Evolutionary conservation across 441 rosid genomes (phyloP).

Genomic region (Bocquillonia castaneifolia): DNA sequence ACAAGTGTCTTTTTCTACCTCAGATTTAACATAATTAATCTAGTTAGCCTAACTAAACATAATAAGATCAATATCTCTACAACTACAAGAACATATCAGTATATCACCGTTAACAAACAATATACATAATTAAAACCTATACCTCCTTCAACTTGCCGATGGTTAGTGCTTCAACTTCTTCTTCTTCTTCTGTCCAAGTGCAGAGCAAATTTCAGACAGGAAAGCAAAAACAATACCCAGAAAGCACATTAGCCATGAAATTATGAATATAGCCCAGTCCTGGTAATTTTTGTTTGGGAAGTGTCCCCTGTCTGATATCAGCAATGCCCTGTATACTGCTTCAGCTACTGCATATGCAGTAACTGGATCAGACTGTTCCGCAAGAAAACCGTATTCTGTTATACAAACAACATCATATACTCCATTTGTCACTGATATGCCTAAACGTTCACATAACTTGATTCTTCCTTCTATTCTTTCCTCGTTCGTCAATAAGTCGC

Average conservation of each 20-base stretch:
- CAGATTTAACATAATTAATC: background rate
- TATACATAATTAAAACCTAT: background rate
- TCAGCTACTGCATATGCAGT: slow-evolving; percentile 46
- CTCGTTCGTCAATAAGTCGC: slow-evolving; percentile 43
- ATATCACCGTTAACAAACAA: background rate
- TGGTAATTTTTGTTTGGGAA: slow-evolving; percentile 32
- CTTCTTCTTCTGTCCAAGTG: slow-evolving; percentile 31
- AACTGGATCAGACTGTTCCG: slow-evolving; percentile 50
- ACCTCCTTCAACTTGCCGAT: background rate
- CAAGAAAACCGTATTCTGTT: slow-evolving; percentile 48
- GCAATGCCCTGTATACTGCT: slow-evolving; percentile 48
- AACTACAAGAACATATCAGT: background rate
- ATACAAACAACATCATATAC: slow-evolving; percentile 48
- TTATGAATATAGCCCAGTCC: slow-evolving; percentile 33
- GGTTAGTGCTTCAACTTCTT: slow-evolving; percentile 22
- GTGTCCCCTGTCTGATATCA: slow-evolving; percentile 49
- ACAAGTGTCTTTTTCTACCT: no score
- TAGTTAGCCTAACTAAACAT: background rate
- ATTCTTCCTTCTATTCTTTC: slow-evolving; percentile 49
- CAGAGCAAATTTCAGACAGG: slow-evolving; percentile 42
- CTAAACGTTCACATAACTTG: slow-evolving; percentile 39
- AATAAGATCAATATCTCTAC: background rate
- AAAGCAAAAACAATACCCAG: slow-evolving; percentile 35
- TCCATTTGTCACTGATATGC: slow-evolving; percentile 37
- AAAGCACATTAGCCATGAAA: slow-evolving; percentile 37